Evolutionary conservation across 148 eudicot genomes (phyloP).

Genomic region (Talinum fruticosum): DNA sequence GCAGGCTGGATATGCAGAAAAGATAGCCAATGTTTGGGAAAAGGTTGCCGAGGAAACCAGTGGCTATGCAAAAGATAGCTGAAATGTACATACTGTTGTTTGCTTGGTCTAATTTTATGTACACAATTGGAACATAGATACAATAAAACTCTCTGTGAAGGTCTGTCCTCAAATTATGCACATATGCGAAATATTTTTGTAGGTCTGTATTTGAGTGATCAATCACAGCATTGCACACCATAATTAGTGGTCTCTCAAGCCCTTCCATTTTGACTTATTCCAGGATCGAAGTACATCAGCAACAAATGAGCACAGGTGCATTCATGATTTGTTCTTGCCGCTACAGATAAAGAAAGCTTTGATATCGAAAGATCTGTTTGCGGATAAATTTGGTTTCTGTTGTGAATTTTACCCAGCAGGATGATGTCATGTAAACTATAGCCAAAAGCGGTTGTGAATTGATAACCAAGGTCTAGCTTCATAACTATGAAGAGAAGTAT

Average conservation of each 20-base stretch:
- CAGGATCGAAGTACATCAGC: not conserved
- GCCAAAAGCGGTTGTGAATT: not conserved
- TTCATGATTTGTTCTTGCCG: not conserved
- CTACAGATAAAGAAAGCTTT: not conserved
- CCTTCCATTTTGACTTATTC: not conserved
- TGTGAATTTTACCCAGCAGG: not conserved
- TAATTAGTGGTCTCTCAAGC: not conserved
- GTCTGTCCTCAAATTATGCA: slow-evolving; percentile 9
- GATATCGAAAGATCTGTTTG: not conserved
- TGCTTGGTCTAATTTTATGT: slow-evolving; percentile 19
- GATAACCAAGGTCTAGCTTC: not conserved
- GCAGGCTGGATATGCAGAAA: slow-evolving; percentile 98
- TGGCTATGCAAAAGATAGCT: slow-evolving; percentile 43
- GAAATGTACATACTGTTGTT: slow-evolving; percentile 20
- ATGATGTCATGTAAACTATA: not conserved
- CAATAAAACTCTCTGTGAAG: not conserved
- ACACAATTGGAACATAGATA: slow-evolving; percentile 16
- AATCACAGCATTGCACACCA: not conserved
- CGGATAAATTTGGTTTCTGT: not conserved
- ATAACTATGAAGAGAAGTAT: not conserved
- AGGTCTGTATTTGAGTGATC: not conserved
- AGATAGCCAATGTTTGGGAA: slow-evolving; percentile 85
- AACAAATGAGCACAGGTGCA: not conserved
- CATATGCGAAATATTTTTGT: slow-evolving; percentile 9
- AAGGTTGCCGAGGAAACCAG: slow-evolving; percentile 89